Conservation (phyloP, 345 rosid species). For the Cardamine occulta region DNA sequence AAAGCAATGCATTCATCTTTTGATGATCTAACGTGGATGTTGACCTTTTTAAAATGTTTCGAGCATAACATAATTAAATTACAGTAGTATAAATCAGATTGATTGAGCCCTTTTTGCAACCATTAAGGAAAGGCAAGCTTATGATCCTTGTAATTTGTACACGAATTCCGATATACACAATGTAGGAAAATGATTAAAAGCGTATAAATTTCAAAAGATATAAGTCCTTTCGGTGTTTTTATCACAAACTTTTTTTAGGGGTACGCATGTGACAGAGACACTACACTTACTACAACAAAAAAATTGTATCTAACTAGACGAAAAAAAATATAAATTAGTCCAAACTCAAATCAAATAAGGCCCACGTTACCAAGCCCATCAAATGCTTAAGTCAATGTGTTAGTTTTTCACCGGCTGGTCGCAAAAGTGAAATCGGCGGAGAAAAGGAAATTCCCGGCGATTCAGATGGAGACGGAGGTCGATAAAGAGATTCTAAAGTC, state of each 20-base stretch:
- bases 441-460: conserved; percentile 13
- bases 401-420: conserved; percentile 26
- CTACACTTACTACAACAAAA: no score
- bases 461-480: conserved; percentile 62
- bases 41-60: neutral
- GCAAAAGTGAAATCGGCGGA: conserved; percentile 29
- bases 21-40: neutral
- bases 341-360: neutral
- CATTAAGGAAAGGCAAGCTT: neutral
- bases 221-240: no score
- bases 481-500: conserved; percentile 73
- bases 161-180: no score
- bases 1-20: neutral
- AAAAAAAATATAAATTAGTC: neutral
- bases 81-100: neutral
- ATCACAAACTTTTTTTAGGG: no score
- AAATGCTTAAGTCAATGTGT: conserved; percentile 24
- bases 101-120: neutral
- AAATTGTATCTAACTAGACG: no score
- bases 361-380: conserved; percentile 26
- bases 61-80: neutral
- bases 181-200: no score
- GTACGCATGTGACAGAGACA: neutral
- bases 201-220: no score
- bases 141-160: neutral